Conservation (phyloP, 768 basidiomycete species). For the Gelatoporia subvermispora region DNA sequence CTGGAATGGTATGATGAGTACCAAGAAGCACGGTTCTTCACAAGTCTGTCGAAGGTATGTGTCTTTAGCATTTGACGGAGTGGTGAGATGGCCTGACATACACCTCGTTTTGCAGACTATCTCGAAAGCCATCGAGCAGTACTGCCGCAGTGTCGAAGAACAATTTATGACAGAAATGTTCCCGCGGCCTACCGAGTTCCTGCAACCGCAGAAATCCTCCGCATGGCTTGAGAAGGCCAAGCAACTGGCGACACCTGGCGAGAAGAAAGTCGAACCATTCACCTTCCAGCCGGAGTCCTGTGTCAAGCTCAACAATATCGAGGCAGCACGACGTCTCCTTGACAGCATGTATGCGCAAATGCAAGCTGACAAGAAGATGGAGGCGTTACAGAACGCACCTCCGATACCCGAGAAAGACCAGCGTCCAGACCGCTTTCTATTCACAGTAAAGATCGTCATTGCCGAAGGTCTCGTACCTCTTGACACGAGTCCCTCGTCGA, state of each 20-base stretch:
- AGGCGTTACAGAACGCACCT: slow-evolving; percentile 55
- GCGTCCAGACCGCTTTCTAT: slow-evolving; percentile 62
- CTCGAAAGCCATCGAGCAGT: slow-evolving; percentile 88
- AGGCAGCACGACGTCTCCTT: slow-evolving; percentile 82
- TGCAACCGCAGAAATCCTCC: slow-evolving; percentile 81
- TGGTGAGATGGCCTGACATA: not conserved
- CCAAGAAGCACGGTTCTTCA: slow-evolving; percentile 87
- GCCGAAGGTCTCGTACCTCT: slow-evolving; percentile 83
- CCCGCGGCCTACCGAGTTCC: slow-evolving; percentile 70
- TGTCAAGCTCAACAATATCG: slow-evolving; percentile 96
- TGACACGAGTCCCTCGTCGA: slow-evolving; percentile 74
- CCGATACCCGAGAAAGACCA: slow-evolving; percentile 70
- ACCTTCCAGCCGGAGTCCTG: slow-evolving; percentile 92
- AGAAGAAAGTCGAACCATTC: slow-evolving; percentile 93
- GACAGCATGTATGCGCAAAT: slow-evolving; percentile 94
- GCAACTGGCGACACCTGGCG: slow-evolving; percentile 67
- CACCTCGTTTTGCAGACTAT: slow-evolving; percentile 56
- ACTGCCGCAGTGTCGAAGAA: slow-evolving; percentile 81
- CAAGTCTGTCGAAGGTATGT: slow-evolving; percentile 77
- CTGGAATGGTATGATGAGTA: slow-evolving; percentile 91
- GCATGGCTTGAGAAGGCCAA: slow-evolving; percentile 87
- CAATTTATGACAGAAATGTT: slow-evolving; percentile 96
- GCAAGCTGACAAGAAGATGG: slow-evolving; percentile 81
- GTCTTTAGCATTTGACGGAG: not conserved
- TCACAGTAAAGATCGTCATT: slow-evolving; percentile 89